phyloP scores from a whole-genome alignment of 805 yeast genomes.

The Ogataea methanolica region DNA sequence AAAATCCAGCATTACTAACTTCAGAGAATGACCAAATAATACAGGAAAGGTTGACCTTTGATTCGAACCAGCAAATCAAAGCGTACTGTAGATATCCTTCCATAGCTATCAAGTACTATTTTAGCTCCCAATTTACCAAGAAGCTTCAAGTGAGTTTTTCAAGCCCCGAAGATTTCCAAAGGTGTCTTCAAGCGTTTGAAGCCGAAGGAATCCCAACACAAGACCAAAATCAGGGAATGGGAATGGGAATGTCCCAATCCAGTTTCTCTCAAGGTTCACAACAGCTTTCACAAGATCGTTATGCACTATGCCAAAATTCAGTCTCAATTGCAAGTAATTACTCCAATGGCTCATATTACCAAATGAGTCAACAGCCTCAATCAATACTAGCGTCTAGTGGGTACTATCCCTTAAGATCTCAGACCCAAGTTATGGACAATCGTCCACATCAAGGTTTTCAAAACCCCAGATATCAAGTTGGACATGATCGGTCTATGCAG shows the following conservation, averaged over 20 bases:
- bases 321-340: too few relatives aligned
- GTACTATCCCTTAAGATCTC: too few relatives aligned
- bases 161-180: conserved; percentile 6
- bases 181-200: conserved; percentile 12
- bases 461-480: too few relatives aligned
- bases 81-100: conserved; percentile 22
- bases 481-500: too few relatives aligned
- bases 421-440: too few relatives aligned
- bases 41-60: conserved; percentile 21
- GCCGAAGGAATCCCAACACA: conserved; percentile 12
- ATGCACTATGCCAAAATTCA: too few relatives aligned
- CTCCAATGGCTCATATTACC: too few relatives aligned
- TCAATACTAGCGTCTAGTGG: too few relatives aligned
- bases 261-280: conserved; percentile 1
- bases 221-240: conserved; percentile 4
- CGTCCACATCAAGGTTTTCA: too few relatives aligned
- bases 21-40: background rate
- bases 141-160: conserved; percentile 19
- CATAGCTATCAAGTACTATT: conserved; percentile 21
- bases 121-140: conserved; percentile 6
- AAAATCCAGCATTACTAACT: background rate
- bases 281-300: background rate
- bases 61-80: conserved; percentile 12
- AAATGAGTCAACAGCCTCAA: too few relatives aligned
- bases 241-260: background rate